phyloP scores from a whole-genome alignment of 495 filamentous ascomycete species.

The Penicilliopsis zonata region DNA sequence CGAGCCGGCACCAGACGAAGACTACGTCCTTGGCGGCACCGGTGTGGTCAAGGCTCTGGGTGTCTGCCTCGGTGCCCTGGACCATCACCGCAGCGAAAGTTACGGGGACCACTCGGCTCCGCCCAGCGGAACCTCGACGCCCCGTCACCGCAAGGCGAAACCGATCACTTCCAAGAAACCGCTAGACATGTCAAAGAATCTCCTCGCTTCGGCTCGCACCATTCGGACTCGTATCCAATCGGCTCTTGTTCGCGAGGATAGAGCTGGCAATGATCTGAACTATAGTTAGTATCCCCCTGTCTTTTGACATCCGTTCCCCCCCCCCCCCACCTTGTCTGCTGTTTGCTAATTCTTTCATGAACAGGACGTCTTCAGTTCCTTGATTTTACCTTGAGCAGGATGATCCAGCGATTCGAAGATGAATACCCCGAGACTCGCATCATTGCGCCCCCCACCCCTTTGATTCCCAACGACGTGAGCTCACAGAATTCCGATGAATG shows the following conservation, averaged over 20 bases:
- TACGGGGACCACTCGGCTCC: conserved; percentile 28
- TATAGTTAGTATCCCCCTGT: conserved; percentile 50
- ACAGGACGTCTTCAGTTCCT: conserved; percentile 77
- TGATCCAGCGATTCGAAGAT: conserved; percentile 91
- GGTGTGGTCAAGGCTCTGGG: conserved; percentile 90
- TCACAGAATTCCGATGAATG: conserved; percentile 32
- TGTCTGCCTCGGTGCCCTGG: conserved; percentile 69
- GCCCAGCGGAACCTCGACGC: conserved; percentile 43
- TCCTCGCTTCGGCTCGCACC: conserved; percentile 75
- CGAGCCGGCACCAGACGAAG: conserved; percentile 70
- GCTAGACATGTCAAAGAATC: conserved; percentile 83
- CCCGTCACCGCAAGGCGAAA: conserved; percentile 30
- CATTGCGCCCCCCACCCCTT: conserved; percentile 11
- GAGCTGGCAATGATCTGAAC: conserved; percentile 50
- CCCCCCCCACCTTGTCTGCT: background rate
- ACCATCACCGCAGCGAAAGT: conserved; percentile 21
- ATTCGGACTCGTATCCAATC: conserved; percentile 76
- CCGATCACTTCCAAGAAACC: conserved; percentile 48
- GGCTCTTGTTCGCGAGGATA: conserved; percentile 67
- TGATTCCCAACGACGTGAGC: conserved; percentile 15
- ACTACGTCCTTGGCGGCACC: conserved; percentile 92
- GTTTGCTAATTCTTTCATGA: conserved; percentile 9
- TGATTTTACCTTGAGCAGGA: conserved; percentile 74
- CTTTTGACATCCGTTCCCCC: background rate
- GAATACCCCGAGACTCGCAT: conserved; percentile 87